Base-by-base conservation (phyloP, 768 basidiomycete genomes). In the Ramaria rubella region DNA sequence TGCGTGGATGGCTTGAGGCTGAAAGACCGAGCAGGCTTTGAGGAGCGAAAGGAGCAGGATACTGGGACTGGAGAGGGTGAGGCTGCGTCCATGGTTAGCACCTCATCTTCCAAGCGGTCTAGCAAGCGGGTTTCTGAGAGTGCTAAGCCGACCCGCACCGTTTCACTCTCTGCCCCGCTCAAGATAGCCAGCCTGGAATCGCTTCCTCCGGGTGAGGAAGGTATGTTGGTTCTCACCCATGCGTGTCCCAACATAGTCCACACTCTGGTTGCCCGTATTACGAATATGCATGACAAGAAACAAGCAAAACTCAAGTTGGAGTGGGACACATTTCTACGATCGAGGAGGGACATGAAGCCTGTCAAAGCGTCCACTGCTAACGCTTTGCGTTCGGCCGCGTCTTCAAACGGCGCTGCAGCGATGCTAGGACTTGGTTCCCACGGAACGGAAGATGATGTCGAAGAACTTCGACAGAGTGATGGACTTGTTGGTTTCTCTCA, bases 401-500 rank as follows among this genome's bases (percentile, higher is more conserved):
- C 62, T 26, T 63, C 63, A 1, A 58, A 69, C 9, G 77, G 79
- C 0, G 82, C 83, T 0, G 87, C 86, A 4, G 81, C 80, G 4
- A 73, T 91, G 34, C 75, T 90, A 3, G 88, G 87, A 8, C 74
- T 86, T 1, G 82, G 83, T 14, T 80, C 81, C 6, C 76, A 75
- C 1, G 73, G 77, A 30, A 84, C 82, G 54, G 83, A 82, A 55
- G 42, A 59, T 49, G 51, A 61, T 21, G 58, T 49, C 24, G 87
- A 89, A 46, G 92, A 94, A 64, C 74, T 91, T 40, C 72, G 75
- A 29, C 92, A 94, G 68, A 85, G 80, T 23, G 90, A 91, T 31
- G 92, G 91, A 1, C 68, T 97, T 27, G 86, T 99, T 54, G 94
- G 92, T 1, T 87, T 99, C 57, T 87, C 90, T 15, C 91, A 95